These are phyloP conservation scores for Ustilago bromivora DNA, from an alignment of 1,284 basidiomycete species.

Conservation along the genomic window DNA sequence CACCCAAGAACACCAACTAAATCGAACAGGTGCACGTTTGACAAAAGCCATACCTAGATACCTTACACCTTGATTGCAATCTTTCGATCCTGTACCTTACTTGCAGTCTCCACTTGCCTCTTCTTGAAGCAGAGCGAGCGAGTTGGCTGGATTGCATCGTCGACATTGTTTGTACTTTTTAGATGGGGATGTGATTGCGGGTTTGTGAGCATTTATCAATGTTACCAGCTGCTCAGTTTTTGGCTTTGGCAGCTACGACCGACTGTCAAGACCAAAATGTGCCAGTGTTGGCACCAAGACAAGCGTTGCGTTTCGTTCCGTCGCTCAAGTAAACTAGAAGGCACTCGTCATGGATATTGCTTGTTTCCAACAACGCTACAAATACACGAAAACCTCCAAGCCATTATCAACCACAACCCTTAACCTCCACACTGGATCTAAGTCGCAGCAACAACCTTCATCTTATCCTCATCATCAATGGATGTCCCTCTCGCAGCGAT, in stretches of 20 bases:
- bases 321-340: not conserved
- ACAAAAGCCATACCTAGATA: constrained; percentile 5
- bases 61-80: not conserved
- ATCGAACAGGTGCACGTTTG: constrained; percentile 26
- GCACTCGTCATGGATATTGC: not conserved
- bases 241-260: too few species aligned
- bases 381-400: not conserved
- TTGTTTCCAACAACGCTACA: not conserved
- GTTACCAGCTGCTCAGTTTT: too few species aligned
- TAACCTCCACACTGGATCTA: not conserved
- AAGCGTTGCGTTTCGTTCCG: not conserved
- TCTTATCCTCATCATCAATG: constrained; percentile 9
- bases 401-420: not conserved
- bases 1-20: constrained; percentile 29
- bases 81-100: too few species aligned
- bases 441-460: not conserved
- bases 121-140: too few species aligned
- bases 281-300: too few species aligned
- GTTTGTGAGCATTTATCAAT: too few species aligned
- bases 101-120: too few species aligned
- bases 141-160: too few species aligned
- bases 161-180: too few species aligned
- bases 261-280: too few species aligned
- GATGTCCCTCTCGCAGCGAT: constrained; percentile 10
- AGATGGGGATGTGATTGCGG: too few species aligned